phyloP scores from a whole-genome alignment of 768 basidiomycete genomes.

The Psilocybe cyanescens region DNA sequence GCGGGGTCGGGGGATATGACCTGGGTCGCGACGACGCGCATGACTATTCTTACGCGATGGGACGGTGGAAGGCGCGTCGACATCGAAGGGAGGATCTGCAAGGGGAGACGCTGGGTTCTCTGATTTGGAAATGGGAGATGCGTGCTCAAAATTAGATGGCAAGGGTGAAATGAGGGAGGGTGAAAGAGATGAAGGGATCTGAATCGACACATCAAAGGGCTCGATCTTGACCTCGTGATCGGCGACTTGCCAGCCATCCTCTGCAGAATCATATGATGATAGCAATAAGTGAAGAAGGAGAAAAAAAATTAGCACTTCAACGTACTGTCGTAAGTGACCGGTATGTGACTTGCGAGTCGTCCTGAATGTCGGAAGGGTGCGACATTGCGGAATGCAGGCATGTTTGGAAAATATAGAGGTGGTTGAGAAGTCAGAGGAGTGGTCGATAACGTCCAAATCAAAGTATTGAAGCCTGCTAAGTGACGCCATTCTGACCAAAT shows the following conservation, averaged over 20 bases:
- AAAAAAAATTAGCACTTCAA: background rate
- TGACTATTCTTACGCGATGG: slow-evolving; percentile 13
- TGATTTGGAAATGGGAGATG: background rate
- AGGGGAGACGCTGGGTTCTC: too few species aligned
- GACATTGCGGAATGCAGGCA: slow-evolving; percentile 34
- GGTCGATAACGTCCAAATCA: too few species aligned
- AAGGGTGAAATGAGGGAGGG: background rate
- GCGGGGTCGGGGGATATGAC: slow-evolving; percentile 37
- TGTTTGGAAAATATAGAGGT: background rate
- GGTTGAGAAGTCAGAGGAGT: too few species aligned
- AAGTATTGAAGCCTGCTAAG: too few species aligned
- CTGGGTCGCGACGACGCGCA: slow-evolving; percentile 13
- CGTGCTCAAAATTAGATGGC: background rate
- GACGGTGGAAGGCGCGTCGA: background rate
- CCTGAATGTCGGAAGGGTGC: slow-evolving; percentile 25
- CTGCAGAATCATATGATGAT: slow-evolving; percentile 7
- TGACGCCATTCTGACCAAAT: too few species aligned
- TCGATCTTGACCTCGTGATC: background rate
- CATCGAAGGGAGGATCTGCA: background rate
- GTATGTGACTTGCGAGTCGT: slow-evolving; percentile 20
- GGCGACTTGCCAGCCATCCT: slow-evolving; percentile 24
- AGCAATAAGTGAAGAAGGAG: background rate
- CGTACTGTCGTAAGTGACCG: slow-evolving; percentile 29
- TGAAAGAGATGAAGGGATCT: too few species aligned
- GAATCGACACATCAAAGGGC: too few species aligned